These are phyloP conservation scores for Penicillium sp. DNA, from an alignment of 2,329 filamentous ascomycete species.

Conservation along the genomic window DNA sequence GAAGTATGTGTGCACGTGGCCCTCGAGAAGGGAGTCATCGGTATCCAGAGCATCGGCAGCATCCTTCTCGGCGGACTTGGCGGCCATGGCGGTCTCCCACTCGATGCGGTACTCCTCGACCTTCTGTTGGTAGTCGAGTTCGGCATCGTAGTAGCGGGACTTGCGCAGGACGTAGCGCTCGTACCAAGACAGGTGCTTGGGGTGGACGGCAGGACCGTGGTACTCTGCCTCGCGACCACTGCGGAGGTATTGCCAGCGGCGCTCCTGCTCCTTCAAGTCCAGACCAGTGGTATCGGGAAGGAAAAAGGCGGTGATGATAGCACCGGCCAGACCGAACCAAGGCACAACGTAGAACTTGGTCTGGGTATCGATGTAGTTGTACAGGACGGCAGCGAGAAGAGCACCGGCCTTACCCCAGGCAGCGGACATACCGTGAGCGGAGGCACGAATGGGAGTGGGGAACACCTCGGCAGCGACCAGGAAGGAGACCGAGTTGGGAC, in stretches of 20 bases:
- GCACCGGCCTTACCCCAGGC: slow-evolving; percentile 87
- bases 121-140: slow-evolving; percentile 77
- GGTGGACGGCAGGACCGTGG: slow-evolving; percentile 89
- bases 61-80: slow-evolving; percentile 52
- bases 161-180: slow-evolving; percentile 71
- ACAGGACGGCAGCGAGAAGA: slow-evolving; percentile 79
- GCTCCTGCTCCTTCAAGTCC: slow-evolving; percentile 95
- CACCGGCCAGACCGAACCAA: slow-evolving; percentile 89
- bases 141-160: slow-evolving; percentile 78
- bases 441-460: slow-evolving; percentile 87
- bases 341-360: slow-evolving; percentile 89
- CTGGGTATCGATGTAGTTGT: slow-evolving; percentile 87
- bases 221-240: slow-evolving; percentile 75
- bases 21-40: slow-evolving; percentile 49
- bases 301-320: slow-evolving; percentile 78
- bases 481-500: slow-evolving; percentile 95
- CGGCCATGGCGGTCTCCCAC: slow-evolving; percentile 51
- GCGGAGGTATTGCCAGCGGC: slow-evolving; percentile 85
- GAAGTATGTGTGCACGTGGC: slow-evolving; percentile 54
- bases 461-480: slow-evolving; percentile 95
- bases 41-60: slow-evolving; percentile 32
- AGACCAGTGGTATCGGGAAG: slow-evolving; percentile 96
- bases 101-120: slow-evolving; percentile 74
- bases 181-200: slow-evolving; percentile 82
- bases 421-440: slow-evolving; percentile 92